Evolutionary conservation across 345 rosid genomes (phyloP), one percentile per base, ranked within the genome.

Genomic region (Laguncularia racemosa): DNA sequence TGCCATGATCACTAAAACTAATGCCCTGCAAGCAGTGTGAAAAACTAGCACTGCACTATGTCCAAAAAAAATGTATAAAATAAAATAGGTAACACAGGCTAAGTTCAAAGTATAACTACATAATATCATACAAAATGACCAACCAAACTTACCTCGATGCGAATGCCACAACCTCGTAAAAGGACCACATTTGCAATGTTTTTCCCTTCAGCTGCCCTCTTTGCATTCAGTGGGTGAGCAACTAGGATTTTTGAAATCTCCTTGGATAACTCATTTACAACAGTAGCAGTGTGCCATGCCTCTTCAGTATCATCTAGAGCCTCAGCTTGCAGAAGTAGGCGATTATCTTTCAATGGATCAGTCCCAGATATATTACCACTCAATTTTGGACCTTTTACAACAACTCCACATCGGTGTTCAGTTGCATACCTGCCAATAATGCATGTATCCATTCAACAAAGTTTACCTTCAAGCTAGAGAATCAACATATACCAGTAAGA

Each of bases 321-420:
- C 66, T 79, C 75, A 60, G 84, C 91, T 67, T 93, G 80, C 56
- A 87, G 74, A 71, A 85, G 95, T 61, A 80, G 62, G 64, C 95
- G 89, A 47, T 86, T 79, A 77, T 89, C 97, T 56, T 93, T 89
- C 75, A 93, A 75, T 11, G 97, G 96, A 67, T 93, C 99, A 18
- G 97, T 93, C 72, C 97, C 96, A 50, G 96, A 86, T 78, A 93
- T 86, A 69, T 89, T 93, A 57, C 97, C 96, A 60, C 97, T 93
- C 28, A 93, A 71, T 67, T 67, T 80, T 56, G 96, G 92, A 28
- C 99, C 97, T 68, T 89, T 86, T 16, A 89, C 99, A 71, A 93
- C 99, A 60, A 93, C 97, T 38, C 99, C 97, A 65, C 96, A 89
- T 77, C 96, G 81, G 58, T 93, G 97, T 64, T 93, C 97, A 33